These are phyloP conservation scores for Ceratobasidium sp. DNA, from an alignment of 1,284 basidiomycete genomes.

Conservation along the genomic window DNA sequence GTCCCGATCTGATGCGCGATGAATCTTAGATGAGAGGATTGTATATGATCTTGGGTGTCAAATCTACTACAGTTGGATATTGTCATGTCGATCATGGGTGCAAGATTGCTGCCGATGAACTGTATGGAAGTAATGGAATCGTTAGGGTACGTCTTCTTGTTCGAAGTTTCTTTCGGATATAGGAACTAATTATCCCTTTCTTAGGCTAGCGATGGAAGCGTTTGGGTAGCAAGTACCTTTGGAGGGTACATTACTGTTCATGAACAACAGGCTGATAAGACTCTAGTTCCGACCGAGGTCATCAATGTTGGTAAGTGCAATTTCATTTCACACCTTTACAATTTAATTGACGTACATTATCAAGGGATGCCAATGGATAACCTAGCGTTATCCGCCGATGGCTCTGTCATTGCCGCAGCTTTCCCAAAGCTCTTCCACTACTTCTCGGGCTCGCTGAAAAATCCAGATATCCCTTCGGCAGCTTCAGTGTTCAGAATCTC, in stretches of 20 bases:
- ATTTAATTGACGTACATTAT: not conserved
- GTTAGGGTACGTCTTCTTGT: conserved; percentile 55
- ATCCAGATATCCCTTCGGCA: conserved; percentile 60
- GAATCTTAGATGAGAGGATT: conserved; percentile 54
- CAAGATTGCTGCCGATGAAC: conserved; percentile 65
- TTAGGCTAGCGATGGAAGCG: conserved; percentile 63
- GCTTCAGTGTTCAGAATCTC: conserved; percentile 68
- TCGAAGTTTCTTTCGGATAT: not conserved
- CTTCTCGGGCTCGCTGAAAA: conserved; percentile 59
- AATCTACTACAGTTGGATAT: conserved; percentile 67
- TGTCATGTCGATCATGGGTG: conserved; percentile 72
- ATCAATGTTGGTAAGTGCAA: conserved; percentile 62
- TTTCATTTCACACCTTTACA: not conserved
- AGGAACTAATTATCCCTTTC: conserved; percentile 48
- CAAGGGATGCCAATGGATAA: conserved; percentile 17
- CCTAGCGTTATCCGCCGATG: conserved; percentile 49
- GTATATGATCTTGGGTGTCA: conserved; percentile 50
- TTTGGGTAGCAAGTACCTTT: conserved; percentile 67
- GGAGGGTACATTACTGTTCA: conserved; percentile 66
- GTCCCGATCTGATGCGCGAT: conserved; percentile 48
- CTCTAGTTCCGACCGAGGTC: conserved; percentile 65
- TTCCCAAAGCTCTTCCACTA: conserved; percentile 55
- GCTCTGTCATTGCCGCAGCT: conserved; percentile 58
- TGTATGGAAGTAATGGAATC: conserved; percentile 72
- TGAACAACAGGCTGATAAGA: conserved; percentile 70